Evolutionary conservation across 257 asterid genomes (phyloP), one percentile per base, ranked within the genome.

Genomic region (Solanum dulcamara): DNA sequence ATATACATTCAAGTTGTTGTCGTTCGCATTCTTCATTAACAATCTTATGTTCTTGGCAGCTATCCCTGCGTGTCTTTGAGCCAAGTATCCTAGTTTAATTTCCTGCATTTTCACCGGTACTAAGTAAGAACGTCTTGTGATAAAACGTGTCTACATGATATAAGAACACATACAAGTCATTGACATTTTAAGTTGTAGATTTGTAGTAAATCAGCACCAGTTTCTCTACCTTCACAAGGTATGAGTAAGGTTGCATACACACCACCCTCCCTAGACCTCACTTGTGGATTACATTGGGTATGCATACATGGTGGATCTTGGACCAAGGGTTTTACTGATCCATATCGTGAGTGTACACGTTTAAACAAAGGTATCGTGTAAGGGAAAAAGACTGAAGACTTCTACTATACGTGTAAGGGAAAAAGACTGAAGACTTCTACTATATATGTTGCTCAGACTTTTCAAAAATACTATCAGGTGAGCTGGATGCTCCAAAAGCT

Each of bases 1-100:
- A 89, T 94, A 92, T 11, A 68, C 71, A 13, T 92, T 87, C 88
- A 96, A 80, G 84, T 81, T 91, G 40, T 81, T 88, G 77, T 89
- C 89, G 6, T 80, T 84, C 30, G 86, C 80, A 44, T 94, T 93
- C 57, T 60, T 80, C 35, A 91, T 89, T 30, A 94, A 85, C 86
- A 88, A 18, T 89, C 84, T 92, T 90, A 96, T 88, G 89, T 96
- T 96, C 93, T 94, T 93, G n/a, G 94, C 92, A 50, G 90, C 94
- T 20, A 90, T 33, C 10, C 46, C 20, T 0, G 98, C 97, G 37
- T 96, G 99, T 35, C 74, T 85, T 81, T 91, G 89, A 20, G 98
- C 96, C 87, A 92, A 71, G 85, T 90, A 96, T 38, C 98, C 99
- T 91, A 93, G 98, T 72, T 96, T 96, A 55, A 94, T 85, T 92